Base-by-base conservation (phyloP, 139 green algal species). In the Zygnema cylindricum region DNA sequence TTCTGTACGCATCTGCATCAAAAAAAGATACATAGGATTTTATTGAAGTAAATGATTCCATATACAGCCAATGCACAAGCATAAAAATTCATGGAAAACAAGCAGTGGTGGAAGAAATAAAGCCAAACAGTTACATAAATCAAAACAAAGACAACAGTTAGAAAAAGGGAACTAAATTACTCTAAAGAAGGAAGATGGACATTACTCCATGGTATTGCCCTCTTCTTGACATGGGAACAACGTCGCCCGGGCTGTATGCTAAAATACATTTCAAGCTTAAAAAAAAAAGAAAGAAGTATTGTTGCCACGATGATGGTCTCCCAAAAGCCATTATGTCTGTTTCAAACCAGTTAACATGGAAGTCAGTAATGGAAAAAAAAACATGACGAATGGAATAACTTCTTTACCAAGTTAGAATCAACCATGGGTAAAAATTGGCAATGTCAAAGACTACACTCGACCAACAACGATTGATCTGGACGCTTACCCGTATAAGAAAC, bases 191-290 rank as follows among this genome's bases (percentile, higher is more conserved):
- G 49, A 63, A 16, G 49, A 7, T 25, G 49, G 16, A 63, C 49
- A 63, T 63, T 55, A 89, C 84, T 3, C 79, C 82, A 76, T 92
- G 82, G 36, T 86, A 92, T 55, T 92, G 88, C 40, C 77, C 88
- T 88, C 76, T 63, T 33, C 88, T 76, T 25, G 88, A 73, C 81
- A 88, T 85, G 11, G 88, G 88, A 3, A 92, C 57, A 43, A 76
- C 77, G 32, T 92, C 88, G n/a, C 88, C 88, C 38, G 41, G 63
- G 25, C 78, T 42, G 79, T 82, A 90, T n/a, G 81, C 1, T 63
- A 25, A 85, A 23, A 41, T 63, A 25, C 49, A 25, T 63, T 7
- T 25, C 7, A 63, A 7, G 49, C 49, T 7, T 7, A 63, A 16
- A 63, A 63, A 16, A 63, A 16, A 63, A 63, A 63, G 49, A 7